Evolutionary conservation across 2,329 filamentous ascomycete genomes (phyloP), one percentile per base, ranked within the genome.

Genomic region (Fusarium chaquense): DNA sequence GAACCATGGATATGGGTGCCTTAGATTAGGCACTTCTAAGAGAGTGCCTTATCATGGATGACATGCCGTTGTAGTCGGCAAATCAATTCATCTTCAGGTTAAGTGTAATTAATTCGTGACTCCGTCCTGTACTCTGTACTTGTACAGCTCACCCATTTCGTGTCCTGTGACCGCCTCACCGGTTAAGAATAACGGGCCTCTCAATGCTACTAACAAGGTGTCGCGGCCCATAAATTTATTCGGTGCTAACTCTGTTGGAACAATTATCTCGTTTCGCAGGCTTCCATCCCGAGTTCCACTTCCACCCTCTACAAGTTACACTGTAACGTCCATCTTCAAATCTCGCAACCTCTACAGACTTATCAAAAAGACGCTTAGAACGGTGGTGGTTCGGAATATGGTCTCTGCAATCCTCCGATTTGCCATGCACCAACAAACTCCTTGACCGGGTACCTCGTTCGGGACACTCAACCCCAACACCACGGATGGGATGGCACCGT

Each of bases 401-500:
- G 61, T 45, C 43, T 54, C 46, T 70, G 62, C 49, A 56, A 53
- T 52, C 59, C 54, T 67, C 57, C 49, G 49, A 63, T 51, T 45
- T 47, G 35, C 58, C 55, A 28, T 65, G 67, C 56, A 64, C 56
- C 30, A 49, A 63, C 58, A 53, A 30, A 47, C 47, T 18, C 54
- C 47, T 69, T 71, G 68, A 71, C 68, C 68, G 65, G 68, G 68
- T 71, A 69, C 68, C 68, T 71, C 59, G 51, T 71, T 71, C 57
- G 68, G 68, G 63, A 62, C 45, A 35, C 55, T 56, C 64, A 70
- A 60, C 67, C 64, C 71, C 71, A 71, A 65, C 52, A 64, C 54
- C 62, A 61, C 47, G 56, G 54, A 58, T 67, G 59, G 35, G 65
- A 70, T 74, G 67, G 54, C 44, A 74, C 70, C 53, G 58, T 71